These are phyloP conservation scores for Manihot esculenta DNA, from an alignment of 441 rosid genomes.

Conservation along the genomic window DNA sequence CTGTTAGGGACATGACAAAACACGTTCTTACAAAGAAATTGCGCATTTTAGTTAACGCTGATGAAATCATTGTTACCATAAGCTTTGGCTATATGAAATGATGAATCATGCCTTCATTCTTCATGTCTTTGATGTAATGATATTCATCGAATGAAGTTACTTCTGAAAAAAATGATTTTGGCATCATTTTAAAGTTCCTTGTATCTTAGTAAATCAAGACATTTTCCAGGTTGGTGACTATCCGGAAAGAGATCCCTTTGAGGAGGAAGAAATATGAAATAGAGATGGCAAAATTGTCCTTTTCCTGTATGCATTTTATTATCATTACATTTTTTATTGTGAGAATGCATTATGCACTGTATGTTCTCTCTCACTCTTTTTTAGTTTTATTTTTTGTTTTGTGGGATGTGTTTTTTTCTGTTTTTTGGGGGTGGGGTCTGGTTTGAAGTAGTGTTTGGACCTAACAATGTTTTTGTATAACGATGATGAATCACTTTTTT, in stretches of 20 bases:
- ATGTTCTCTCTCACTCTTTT: too few relatives aligned
- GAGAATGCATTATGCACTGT: too few relatives aligned
- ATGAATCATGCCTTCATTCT: background rate
- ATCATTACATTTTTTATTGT: background rate
- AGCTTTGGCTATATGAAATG: background rate
- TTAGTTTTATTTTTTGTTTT: too few relatives aligned
- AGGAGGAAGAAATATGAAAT: conserved; percentile 34
- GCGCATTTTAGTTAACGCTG: background rate
- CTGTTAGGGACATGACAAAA: background rate
- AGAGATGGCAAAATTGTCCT: background rate
- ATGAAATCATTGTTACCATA: background rate
- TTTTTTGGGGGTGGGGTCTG: too few relatives aligned
- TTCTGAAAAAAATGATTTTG: background rate
- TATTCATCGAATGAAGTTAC: background rate
- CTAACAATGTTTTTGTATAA: background rate
- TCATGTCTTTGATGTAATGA: background rate
- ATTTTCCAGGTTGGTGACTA: conserved; percentile 36
- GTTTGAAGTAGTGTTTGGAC: too few relatives aligned
- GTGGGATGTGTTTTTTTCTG: too few relatives aligned
- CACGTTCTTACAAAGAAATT: background rate
- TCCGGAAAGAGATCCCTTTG: conserved; percentile 41
- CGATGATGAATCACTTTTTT: background rate
- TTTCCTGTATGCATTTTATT: background rate
- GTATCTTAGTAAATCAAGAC: too few relatives aligned
- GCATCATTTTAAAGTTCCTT: background rate